Conservation (phyloP, 805 yeast genomes). For the Zygotorulaspora chibaensis region DNA sequence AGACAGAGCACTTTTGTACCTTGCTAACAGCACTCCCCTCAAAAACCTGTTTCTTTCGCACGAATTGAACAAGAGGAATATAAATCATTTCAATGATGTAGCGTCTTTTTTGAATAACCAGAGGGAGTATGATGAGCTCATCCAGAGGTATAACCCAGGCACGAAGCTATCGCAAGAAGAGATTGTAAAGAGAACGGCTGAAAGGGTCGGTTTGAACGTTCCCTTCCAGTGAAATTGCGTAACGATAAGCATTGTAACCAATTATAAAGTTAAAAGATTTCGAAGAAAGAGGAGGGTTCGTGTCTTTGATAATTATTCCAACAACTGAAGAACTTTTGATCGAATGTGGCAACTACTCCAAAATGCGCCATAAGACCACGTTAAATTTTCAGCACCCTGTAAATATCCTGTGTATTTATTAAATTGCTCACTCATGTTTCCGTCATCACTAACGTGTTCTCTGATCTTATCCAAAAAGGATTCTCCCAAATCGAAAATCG, state of each 20-base stretch:
- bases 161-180: conserved; percentile 67
- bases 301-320: not conserved
- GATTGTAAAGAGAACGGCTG: conserved; percentile 73
- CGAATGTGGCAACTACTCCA: conserved; percentile 70
- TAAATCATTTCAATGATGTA: conserved; percentile 52
- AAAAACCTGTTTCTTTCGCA: conserved; percentile 12
- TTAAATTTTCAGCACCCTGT: conserved; percentile 82
- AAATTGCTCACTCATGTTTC: conserved; percentile 88
- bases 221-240: conserved; percentile 39
- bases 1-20: conserved; percentile 17
- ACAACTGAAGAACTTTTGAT: conserved; percentile 12
- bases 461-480: conserved; percentile 57
- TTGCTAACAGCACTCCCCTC: conserved; percentile 16
- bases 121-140: conserved; percentile 67
- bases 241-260: not conserved
- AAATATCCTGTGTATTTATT: conserved; percentile 74
- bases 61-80: conserved; percentile 5
- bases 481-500: conserved; percentile 56
- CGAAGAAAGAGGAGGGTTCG: not conserved
- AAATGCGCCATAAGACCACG: conserved; percentile 86
- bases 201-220: conserved; percentile 77
- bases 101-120: conserved; percentile 64
- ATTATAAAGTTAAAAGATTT: not conserved
- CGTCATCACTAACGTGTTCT: conserved; percentile 53
- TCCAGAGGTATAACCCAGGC: conserved; percentile 86